A percentile compares a stretch with the other conserved stretches of the same genome.
Conservation (phyloP, 768 basidiomycete species). For the Lactifluus subvellereus region DNA sequence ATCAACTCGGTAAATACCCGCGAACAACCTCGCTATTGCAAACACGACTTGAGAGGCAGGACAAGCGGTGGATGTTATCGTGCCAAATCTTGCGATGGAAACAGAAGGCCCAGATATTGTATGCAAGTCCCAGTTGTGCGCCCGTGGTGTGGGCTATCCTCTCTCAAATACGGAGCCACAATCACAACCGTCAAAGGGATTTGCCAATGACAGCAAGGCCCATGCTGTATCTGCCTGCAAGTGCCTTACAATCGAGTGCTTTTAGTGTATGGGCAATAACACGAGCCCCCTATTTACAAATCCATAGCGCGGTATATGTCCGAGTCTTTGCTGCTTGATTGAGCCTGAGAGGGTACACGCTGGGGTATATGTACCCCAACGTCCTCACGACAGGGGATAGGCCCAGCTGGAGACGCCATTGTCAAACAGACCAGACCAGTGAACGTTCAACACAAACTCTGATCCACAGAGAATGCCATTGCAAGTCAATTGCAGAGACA, state of each 20-base stretch:
- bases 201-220: no score
- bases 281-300: not conserved
- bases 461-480: not conserved
- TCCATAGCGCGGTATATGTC: not conserved
- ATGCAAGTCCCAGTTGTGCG: not conserved
- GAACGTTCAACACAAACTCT: not conserved
- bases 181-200: not conserved
- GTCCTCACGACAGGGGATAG: not conserved
- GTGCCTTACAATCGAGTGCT: no score
- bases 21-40: no score
- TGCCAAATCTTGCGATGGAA: no score
- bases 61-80: no score
- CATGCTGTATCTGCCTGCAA: no score
- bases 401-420: not conserved
- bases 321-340: not conserved
- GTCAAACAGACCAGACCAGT: not conserved
- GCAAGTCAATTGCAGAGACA: slow-evolving; percentile 10
- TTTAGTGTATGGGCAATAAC: not conserved
- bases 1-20: no score
- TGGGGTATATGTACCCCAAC: not conserved
- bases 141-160: not conserved
- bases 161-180: not conserved
- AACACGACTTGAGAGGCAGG: no score
- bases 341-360: not conserved
- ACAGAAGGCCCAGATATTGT: no score